These are phyloP conservation scores for Fremontodendron californicum DNA, from an alignment of 345 rosid species.

Conservation along the genomic window DNA sequence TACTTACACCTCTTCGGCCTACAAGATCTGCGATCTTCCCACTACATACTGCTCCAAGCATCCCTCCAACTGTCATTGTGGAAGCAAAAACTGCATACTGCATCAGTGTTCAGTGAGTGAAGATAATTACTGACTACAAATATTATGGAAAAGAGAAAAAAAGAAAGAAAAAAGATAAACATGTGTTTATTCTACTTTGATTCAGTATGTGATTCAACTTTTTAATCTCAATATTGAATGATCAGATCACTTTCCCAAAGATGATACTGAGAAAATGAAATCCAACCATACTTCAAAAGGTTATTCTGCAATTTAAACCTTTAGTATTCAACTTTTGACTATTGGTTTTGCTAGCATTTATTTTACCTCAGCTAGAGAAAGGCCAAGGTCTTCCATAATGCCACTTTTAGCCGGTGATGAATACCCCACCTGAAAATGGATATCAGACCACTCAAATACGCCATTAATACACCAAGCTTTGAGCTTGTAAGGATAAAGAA, in stretches of 20 bases:
- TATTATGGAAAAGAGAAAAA: neutral
- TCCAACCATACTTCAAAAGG: neutral
- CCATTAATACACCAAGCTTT: neutral
- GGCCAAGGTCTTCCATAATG: conserved; percentile 36
- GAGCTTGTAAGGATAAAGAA: too few relatives aligned
- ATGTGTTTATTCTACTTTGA: neutral
- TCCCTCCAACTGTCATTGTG: neutral
- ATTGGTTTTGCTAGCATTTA: too few relatives aligned
- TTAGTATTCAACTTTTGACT: too few relatives aligned
- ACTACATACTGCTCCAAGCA: neutral
- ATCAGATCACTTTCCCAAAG: neutral
- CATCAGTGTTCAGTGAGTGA: neutral
- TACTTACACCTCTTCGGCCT: neutral
- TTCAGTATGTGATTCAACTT: neutral
- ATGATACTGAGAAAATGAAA: neutral
- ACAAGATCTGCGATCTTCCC: neutral
- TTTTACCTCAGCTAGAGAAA: conserved; percentile 37
- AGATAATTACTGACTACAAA: neutral
- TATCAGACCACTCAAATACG: neutral
- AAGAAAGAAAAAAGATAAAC: neutral
- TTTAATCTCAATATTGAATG: neutral
- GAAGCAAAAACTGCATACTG: conserved; percentile 33
- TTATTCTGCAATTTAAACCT: neutral
- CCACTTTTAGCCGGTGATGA: conserved; percentile 44
- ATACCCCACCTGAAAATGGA: conserved; percentile 25